Evolutionary conservation across 805 yeast species (phyloP), one percentile per base, ranked within the genome.

Genomic region (Grigorovia humatica): DNA sequence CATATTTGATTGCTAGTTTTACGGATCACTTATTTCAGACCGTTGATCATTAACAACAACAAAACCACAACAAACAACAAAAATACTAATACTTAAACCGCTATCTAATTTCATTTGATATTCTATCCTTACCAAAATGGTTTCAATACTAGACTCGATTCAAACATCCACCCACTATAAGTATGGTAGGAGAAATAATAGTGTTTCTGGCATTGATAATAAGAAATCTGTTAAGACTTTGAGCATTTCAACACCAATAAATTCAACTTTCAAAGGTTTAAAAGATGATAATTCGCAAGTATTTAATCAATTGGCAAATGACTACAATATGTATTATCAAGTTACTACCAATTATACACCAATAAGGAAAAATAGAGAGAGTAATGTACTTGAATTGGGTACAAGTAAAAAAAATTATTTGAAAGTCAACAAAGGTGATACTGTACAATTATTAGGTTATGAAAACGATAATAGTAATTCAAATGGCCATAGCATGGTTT

Each of bases 391-490:
- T 9, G 42, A 38, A 15, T 12, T 18, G 6, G 9, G 15, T 9
- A 17, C n/a, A 12, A 38, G 27, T 17, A 23, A 43, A 8, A 20
- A n/a, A 4, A 43, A 35, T 9, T 48, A 46, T 40, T n/a, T 54
- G 23, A 11, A 35, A 1, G 40, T 49, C 12, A 45, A 45, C 11
- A 50, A 47, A 23, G 57, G 53, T n/a, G 51, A 49, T 30, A 30
- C 57, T 6, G 58, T 57, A 1, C 60, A 57, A 50, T 29, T 59
- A 6, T 50, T 59, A 12, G 55, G 57, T 2, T 44, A 40, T 12
- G 60, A 52, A 15, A 43, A 49, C 17, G 46, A 48, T 32, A 17
- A 23, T 12, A 23, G 38, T 35, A 35, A 51, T 29, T 2, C 17
- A 15, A 13, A 38, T 12, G 42, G 8, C 2, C 17, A n/a, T 13